Percentiles rank a stretch among this genome's conserved stretches.
These are phyloP conservation scores for Thuja plicata DNA, from an alignment of 83 land plant species.

Conservation along the genomic window DNA sequence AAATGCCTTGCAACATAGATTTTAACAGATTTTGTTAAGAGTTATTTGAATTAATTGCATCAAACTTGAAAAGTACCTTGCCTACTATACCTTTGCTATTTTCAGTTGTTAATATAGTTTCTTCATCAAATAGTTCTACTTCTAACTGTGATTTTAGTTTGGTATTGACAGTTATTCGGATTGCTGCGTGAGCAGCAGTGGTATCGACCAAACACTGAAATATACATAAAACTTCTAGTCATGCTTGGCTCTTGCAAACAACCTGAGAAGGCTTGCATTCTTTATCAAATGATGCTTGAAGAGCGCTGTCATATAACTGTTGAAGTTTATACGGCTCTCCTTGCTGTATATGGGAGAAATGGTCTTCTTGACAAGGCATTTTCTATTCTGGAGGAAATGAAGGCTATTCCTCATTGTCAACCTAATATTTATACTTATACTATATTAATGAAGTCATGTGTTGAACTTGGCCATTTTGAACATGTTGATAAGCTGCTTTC, in stretches of 20 bases:
- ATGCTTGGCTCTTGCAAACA: conserved; percentile 85
- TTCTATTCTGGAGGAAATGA: conserved; percentile 65
- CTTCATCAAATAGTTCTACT: neutral
- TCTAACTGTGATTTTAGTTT: neutral
- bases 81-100: neutral
- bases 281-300: conserved; percentile 54
- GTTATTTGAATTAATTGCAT: neutral
- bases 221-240: conserved; percentile 66
- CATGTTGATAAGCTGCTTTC: conserved; percentile 37
- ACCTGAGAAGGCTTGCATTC: conserved; percentile 56
- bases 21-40: neutral
- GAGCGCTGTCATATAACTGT: conserved; percentile 65
- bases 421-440: conserved; percentile 87
- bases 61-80: neutral
- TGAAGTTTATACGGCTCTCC: conserved; percentile 78
- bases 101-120: neutral
- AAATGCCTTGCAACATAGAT: neutral
- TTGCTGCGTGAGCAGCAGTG: conserved; percentile 79
- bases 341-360: conserved; percentile 68
- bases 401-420: conserved; percentile 50
- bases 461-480: conserved; percentile 51
- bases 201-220: conserved; percentile 70
- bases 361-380: conserved; percentile 64
- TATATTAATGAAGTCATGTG: conserved; percentile 60
- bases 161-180: conserved; percentile 65